Evolutionary conservation across 2,329 filamentous ascomycete species (phyloP), one percentile per base, ranked within the genome.

Genomic region (Apiospora pterosperma): DNA sequence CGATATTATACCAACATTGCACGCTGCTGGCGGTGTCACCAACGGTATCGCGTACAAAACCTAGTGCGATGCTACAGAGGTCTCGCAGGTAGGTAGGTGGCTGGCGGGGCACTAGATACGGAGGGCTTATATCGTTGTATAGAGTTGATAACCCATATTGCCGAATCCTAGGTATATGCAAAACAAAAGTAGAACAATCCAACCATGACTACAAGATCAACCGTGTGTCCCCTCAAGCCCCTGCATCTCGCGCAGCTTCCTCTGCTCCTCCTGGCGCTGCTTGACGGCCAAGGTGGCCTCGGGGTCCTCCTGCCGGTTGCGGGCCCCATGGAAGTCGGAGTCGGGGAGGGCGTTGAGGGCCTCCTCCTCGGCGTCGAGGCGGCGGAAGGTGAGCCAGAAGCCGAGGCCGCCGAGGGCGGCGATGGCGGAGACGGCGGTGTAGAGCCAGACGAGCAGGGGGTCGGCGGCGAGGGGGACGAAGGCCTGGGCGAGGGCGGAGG

Each of bases 391-490:
- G 64, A 87, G 72, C 88, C 89, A 94, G 80, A 95, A 94, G n/a
- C 84, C 78, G 4, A 84, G 72, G 6, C 89, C 90, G 41, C 86
- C 73, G 8, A 90, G 62, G 58, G 85, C 84, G 0, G 90, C 86
- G 28, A 93, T 76, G 59, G 92, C 81, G 4, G 90, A 90, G 10
- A 92, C 85, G 3, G 85, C 77, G 4, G 79, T 85, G 72, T 94
- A 95, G 77, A 93, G 91, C 90, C 90, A 93, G 0, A 90, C 83
- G 5, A 93, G 80, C 12, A 90, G 77, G 1, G 91, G 90, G 71
- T 93, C 89, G 7, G 78, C 78, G 1, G 82, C 79, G 1, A 89
- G 76, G 10, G 81, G 76, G 25, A 86, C 82, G 28, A 90, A 79
- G 0, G 85, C 90, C 77, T 92, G 88, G 0, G 88, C 88, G 28